Evolutionary conservation across 306 rosid genomes (phyloP), one percentile per base, ranked within the genome.

Genomic region (Psophocarpus tetragonolobus): DNA sequence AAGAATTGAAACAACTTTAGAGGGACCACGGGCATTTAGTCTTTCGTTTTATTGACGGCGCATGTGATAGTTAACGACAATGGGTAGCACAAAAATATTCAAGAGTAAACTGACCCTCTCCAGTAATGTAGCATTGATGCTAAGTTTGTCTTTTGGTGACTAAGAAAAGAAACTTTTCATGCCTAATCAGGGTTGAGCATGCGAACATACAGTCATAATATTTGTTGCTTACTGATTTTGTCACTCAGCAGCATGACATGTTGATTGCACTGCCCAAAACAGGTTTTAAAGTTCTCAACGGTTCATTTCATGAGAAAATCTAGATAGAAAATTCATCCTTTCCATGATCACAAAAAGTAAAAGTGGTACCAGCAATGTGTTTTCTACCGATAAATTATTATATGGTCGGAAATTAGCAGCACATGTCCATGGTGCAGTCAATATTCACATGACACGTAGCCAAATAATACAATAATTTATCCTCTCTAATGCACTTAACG

Each of bases 231-330:
- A 71, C 20, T 51, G 33, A 11, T 44, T 45, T 44, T 56, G 42
- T 44, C n/a, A 66, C 21, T 32, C 35, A 39, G 32, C 48, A 45
- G 26, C 23, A 54, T 18, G 60, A 36, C 7, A 24, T 5, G 41
- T 42, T 50, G 56, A 78, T 66, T 65, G 66, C 66, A 72, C 17
- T 58, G 24, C 20, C 27, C 73, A 65, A 73, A 67, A 50, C 54
- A 50, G 29, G 56, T 57, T 80, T 80, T 24, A 56, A 11, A 58
- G 32, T 29, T 45, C 68, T 42, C 27, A 60, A 68, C 21, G 29
- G 44, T 10, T 67, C 58, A 73, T 56, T 63, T 42, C 11, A 36
- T 41, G n/a, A 20, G 21, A 6, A 72, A 27, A 29, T 9, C 18
- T 3, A 1, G 27, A 58, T 5, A 33, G 32, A 30, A 66, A 81